Evolutionary conservation across 345 rosid genomes (phyloP), one percentile per base, ranked within the genome.

Genomic region (Aegle marmelos): DNA sequence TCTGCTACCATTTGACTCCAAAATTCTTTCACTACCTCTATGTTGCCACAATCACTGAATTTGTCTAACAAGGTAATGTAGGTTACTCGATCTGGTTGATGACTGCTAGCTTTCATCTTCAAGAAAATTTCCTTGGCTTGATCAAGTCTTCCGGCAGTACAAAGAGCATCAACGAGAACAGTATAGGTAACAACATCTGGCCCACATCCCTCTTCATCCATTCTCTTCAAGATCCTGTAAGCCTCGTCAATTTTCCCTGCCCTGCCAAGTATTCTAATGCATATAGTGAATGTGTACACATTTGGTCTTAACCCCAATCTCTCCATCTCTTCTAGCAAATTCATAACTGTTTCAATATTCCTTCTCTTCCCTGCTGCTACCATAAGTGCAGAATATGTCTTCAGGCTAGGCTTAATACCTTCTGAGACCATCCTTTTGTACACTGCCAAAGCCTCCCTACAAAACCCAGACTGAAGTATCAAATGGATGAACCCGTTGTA

Each of bases 381-480:
- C 99, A 95, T 90, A 64, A 95, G 92, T 0, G 98, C 91, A 1
- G 97, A 95, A 78, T 92, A 95, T 65, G 99, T 92, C 91, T 95
- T 94, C 83, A 95, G 81, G 77, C 97, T 93, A 74, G 97, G 99
- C 86, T 88, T 95, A 74, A 91, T 85, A 81, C 93, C 97, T 77
- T 93, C 93, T 2, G 89, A 91, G 24, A 92, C 69, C 97, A 92
- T 91, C 81, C 89, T 88, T 78, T 85, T 87, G 64, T 93, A 91
- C 63, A 88, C 89, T 74, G 80, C 86, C 82, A 95, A 81, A 50
- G 94, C 96, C 83, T 93, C 94, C 76, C 79, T 79, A 21, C 82
- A 87, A 53, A 87, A 86, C 30, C 91, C 91, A 76, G 94, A 84
- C 76, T 86, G 90, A 65, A 92, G 92, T 77, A 95, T 74, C 80